Evolutionary conservation across 768 basidiomycete species (phyloP).

Genomic region (Lyophyllum atratum): DNA sequence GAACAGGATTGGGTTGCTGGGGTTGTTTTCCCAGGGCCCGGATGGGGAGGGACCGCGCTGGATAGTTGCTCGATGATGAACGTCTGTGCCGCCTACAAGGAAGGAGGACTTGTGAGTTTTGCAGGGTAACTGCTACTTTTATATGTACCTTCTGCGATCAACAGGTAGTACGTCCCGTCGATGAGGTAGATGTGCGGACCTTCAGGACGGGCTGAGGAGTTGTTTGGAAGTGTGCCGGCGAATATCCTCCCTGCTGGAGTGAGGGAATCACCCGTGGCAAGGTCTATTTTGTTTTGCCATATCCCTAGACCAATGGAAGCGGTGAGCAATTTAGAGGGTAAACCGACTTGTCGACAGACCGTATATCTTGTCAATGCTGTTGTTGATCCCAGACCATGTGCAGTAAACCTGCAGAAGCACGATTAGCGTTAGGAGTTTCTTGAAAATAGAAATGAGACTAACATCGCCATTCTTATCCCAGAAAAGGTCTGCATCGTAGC

Average conservation of each 20-base stretch:
- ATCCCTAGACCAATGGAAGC: conserved; percentile 32
- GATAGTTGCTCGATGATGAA: conserved; percentile 36
- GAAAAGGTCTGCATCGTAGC: conserved; percentile 43
- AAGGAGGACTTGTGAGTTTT: not conserved
- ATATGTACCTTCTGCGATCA: conserved; percentile 39
- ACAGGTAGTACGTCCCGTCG: conserved; percentile 39
- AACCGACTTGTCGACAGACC: conserved; percentile 18
- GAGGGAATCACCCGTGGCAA: conserved; percentile 35
- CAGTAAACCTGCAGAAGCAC: conserved; percentile 27
- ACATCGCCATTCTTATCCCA: conserved; percentile 42
- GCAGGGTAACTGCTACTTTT: not conserved
- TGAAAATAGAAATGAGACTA: not conserved
- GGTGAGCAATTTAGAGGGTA: not conserved
- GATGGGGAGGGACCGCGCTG: conserved; percentile 39
- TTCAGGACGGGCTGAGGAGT: conserved; percentile 38
- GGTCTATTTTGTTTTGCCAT: conserved; percentile 40
- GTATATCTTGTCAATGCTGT: conserved; percentile 42
- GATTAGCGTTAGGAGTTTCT: not conserved
- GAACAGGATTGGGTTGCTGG: conserved; percentile 39
- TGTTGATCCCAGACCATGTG: conserved; percentile 41
- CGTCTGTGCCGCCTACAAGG: conserved; percentile 34
- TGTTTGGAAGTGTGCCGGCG: conserved; percentile 36
- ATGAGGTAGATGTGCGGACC: conserved; percentile 42
- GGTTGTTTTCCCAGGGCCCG: conserved; percentile 43
- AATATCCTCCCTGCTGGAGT: conserved; percentile 38